Conservation (phyloP, 805 yeast species). For the Myxozyma udenii region DNA sequence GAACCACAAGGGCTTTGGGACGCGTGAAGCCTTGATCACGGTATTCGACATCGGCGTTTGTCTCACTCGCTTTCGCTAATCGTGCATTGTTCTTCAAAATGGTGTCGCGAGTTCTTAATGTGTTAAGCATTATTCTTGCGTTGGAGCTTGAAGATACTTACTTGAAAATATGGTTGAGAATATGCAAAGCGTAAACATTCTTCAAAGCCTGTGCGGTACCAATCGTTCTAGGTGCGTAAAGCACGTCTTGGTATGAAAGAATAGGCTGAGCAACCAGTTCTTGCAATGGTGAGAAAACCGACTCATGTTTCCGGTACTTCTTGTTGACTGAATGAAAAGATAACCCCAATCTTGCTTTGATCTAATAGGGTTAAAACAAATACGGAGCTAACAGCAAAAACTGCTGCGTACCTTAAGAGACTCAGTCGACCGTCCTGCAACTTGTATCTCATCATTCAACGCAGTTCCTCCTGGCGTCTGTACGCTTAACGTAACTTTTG, state of each 20-base stretch:
- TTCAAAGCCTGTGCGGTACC: constrained; percentile 54
- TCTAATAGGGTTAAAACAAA: no score
- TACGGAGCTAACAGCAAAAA: background rate
- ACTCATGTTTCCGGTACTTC: constrained; percentile 6
- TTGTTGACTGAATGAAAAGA: constrained; percentile 27
- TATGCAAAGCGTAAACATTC: constrained; percentile 65
- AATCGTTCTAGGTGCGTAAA: constrained; percentile 54
- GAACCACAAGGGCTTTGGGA: constrained; percentile 76
- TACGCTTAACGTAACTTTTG: constrained; percentile 6
- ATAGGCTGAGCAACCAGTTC: constrained; percentile 56
- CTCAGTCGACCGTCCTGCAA: background rate
- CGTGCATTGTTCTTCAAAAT: constrained; percentile 72
- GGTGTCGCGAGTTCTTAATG: constrained; percentile 77
- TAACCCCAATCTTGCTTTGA: constrained; percentile 27
- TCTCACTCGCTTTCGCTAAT: constrained; percentile 41
- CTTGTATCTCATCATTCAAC: constrained; percentile 1
- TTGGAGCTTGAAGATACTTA: background rate
- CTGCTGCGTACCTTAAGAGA: constrained; percentile 5
- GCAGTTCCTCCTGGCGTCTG: constrained; percentile 5
- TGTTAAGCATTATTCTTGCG: background rate
- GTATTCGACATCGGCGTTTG: constrained; percentile 48
- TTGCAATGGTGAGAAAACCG: constrained; percentile 48
- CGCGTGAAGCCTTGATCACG: constrained; percentile 95
- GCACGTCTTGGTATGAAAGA: constrained; percentile 68
- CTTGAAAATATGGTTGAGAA: constrained; percentile 63